Percentiles rank a stretch among this genome's conserved stretches.
Evolutionary conservation across 345 rosid genomes (phyloP).

Genomic region (Populus davidiana): DNA sequence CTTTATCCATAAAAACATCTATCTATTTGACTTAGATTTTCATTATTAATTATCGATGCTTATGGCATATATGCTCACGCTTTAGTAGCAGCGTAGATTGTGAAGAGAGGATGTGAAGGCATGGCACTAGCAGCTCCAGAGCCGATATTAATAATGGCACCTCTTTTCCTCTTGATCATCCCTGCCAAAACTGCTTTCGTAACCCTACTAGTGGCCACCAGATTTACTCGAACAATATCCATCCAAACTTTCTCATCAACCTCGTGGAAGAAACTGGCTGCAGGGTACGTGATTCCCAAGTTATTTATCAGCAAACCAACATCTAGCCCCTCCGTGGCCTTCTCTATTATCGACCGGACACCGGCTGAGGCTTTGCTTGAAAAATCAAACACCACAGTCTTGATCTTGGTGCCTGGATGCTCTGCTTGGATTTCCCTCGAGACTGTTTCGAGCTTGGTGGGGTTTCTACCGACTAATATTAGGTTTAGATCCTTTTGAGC

Average conservation of each 20-base stretch:
- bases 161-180: conserved; percentile 66
- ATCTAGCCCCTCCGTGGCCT: conserved; percentile 47
- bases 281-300: conserved; percentile 76
- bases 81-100: conserved; percentile 93
- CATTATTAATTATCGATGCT: no score
- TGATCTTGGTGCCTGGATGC: conserved; percentile 39
- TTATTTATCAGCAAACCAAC: conserved; percentile 80
- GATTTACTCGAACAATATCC: conserved; percentile 60
- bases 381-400: conserved; percentile 53
- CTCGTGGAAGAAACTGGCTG: conserved; percentile 77
- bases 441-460: conserved; percentile 42
- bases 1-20: no score
- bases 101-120: conserved; percentile 92
- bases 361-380: conserved; percentile 20
- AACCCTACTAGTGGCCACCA: conserved; percentile 58
- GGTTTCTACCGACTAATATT: conserved; percentile 63
- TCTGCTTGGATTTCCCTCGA: conserved; percentile 39
- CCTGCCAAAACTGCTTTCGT: conserved; percentile 53
- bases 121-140: conserved; percentile 78
- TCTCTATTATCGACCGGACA: conserved; percentile 29
- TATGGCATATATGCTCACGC: conserved; percentile 46
- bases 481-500: conserved; percentile 65
- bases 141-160: conserved; percentile 77
- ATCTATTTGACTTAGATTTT: no score
- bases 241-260: conserved; percentile 66